These are phyloP conservation scores for Metschnikowia borealis DNA, from an alignment of 805 yeast species.

Conservation along the genomic window DNA sequence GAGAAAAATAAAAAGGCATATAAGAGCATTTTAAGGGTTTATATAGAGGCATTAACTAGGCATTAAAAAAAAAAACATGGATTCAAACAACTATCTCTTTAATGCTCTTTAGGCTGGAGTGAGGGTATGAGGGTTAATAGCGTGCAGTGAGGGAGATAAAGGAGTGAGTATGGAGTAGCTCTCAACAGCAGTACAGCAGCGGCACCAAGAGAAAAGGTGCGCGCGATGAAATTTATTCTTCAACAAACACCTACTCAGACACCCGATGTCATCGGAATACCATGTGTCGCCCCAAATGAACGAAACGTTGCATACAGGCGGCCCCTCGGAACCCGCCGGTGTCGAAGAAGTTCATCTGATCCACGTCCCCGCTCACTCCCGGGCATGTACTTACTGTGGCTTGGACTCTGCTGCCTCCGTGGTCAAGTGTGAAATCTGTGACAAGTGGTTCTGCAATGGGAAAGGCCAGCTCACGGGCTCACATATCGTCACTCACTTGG, in stretches of 20 bases:
- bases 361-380: neutral
- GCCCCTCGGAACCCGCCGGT: neutral
- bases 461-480: constrained; percentile 56
- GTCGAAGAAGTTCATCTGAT: constrained; percentile 2
- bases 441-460: constrained; percentile 88
- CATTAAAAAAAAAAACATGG: no score
- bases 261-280: constrained; percentile 4
- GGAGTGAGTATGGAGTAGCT: no score
- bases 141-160: no score
- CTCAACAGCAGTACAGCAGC: no score
- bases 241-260: constrained; percentile 1
- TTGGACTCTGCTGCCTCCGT: constrained; percentile 60
- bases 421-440: constrained; percentile 71
- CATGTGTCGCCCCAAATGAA: constrained; percentile 1
- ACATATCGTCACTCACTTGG: constrained; percentile 83
- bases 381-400: constrained; percentile 67
- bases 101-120: no score
- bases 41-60: no score
- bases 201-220: neutral
- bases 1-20: no score
- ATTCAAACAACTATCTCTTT: no score
- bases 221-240: constrained; percentile 4
- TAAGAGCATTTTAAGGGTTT: no score
- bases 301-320: constrained; percentile 2
- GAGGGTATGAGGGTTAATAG: no score